phyloP scores from a whole-genome alignment of 164 flowering plant genomes.

The Berberis vulgaris region DNA sequence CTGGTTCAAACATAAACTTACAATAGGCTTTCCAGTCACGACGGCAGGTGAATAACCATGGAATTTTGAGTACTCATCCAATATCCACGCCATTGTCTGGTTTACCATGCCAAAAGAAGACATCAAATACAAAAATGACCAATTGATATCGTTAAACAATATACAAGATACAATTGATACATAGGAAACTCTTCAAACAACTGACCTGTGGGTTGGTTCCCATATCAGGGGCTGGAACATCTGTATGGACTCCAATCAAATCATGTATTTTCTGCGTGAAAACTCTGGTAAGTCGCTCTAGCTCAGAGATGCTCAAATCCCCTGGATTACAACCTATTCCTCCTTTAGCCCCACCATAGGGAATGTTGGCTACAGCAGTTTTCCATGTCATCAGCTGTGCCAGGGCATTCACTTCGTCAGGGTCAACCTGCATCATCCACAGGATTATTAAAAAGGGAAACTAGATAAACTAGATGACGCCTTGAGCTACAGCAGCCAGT shows the following conservation, averaged over 20 bases:
- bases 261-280: constrained; percentile 97
- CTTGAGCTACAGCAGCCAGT: not conserved
- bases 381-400: constrained; percentile 99
- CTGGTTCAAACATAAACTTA: constrained; percentile 28
- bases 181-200: no score
- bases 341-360: constrained; percentile 96
- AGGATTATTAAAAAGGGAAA: constrained; percentile 3
- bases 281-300: constrained; percentile 85
- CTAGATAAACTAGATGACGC: not conserved
- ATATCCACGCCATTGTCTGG: constrained; percentile 98
- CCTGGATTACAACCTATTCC: constrained; percentile 82
- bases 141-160: no score
- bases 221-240: constrained; percentile 99
- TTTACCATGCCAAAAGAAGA: constrained; percentile 13
- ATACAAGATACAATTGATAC: no score
- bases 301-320: constrained; percentile 61
- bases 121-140: not conserved
- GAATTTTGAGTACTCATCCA: constrained; percentile 93
- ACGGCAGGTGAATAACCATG: constrained; percentile 97
- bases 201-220: constrained; percentile 91
- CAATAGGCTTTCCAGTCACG: constrained; percentile 93
- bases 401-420: constrained; percentile 93
- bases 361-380: constrained; percentile 88
- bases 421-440: constrained; percentile 59
- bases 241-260: constrained; percentile 76